A percentile compares a stretch with the other conserved stretches of the same genome.
These are phyloP conservation scores for Zizania palustris DNA, from an alignment of 202 grass and related monocot species.

Conservation along the genomic window DNA sequence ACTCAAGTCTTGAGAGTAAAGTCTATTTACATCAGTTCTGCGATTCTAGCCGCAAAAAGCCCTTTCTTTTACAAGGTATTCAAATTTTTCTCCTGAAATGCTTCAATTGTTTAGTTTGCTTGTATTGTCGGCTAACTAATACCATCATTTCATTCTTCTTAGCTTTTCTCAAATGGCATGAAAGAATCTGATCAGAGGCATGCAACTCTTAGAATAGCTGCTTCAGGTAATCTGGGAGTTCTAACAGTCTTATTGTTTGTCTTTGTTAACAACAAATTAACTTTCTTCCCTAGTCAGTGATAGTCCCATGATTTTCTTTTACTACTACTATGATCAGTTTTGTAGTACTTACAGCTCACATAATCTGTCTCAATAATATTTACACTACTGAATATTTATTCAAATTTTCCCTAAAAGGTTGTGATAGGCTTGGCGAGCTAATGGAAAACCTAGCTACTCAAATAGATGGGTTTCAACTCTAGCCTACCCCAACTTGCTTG, in stretches of 20 bases:
- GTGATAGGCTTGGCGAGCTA: no score
- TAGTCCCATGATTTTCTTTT: not conserved
- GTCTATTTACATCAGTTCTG: conserved; percentile 93
- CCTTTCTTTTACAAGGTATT: conserved; percentile 98
- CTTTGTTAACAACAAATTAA: not conserved
- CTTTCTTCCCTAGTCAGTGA: not conserved
- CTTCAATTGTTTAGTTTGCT: conserved; percentile 8
- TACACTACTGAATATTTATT: conserved; percentile 1
- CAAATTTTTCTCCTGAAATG: not conserved
- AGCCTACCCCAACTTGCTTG: no score
- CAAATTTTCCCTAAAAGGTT: not conserved
- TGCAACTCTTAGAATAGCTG: conserved; percentile 87
- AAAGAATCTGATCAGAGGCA: conserved; percentile 98
- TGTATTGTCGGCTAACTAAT: conserved; percentile 41
- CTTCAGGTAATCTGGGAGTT: conserved; percentile 76
- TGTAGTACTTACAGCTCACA: not conserved
- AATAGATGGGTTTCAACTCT: no score
- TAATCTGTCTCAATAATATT: not conserved
- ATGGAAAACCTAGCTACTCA: no score
- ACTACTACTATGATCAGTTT: not conserved
- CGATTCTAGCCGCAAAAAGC: conserved; percentile 97
- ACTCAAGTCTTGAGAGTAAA: conserved; percentile 73
- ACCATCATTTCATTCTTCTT: conserved; percentile 35
- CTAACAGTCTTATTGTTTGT: conserved; percentile 9
- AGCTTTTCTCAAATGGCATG: conserved; percentile 99